Base-by-base conservation (phyloP, 2,329 filamentous ascomycete genomes). In the Neonectria faginata region DNA sequence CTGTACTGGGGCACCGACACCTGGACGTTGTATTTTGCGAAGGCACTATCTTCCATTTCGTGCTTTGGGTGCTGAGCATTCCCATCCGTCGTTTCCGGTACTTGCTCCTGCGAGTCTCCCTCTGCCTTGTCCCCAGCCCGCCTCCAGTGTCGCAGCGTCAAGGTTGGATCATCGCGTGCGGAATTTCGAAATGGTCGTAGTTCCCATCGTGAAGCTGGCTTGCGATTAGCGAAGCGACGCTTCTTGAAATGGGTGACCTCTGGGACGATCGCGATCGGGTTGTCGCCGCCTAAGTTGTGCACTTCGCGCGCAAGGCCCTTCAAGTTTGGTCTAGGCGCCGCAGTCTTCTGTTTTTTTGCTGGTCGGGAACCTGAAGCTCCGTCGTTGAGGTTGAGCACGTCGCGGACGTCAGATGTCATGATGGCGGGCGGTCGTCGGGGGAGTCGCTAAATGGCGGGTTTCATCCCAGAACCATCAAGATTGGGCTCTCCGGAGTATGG, bases 1-100 rank as follows among this genome's bases (percentile, higher is more conserved):
- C 88, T 93, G 79, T 98, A 98, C 65, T 89, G 85, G 0, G 94
- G 93, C 39, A 94, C 85, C 4, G 91, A 86, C 14, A 95, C 88
- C 68, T 91, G 86, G 59, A 97, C 89, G 76, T 97, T 97, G 84
- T 92, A 98, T 76, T 95, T 97, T 52, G 92, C 89, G 79, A 96
- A 98, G 2, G 81, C 74, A 8, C 88, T 90, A 74, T 91, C 88
- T 67, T 90, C 88, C 33, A 77, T 64, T 41, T 77, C 76, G n/a
- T 69, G 71, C 56, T 64, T 72, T 66, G 42, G 14, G 14, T 39
- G 60, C 48, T 76, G 75, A 10, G 59, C 8, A 42, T 53, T 67
- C 18, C 66, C 72, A 41, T 41, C 69, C 27, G 59, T 53, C 3
- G 50, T 53, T 2, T 29, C 80, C 76, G 52, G 72, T 71, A 16